These are phyloP conservation scores for Ustilago cynodontis DNA, from an alignment of 1,284 basidiomycete genomes.

Conservation along the genomic window DNA sequence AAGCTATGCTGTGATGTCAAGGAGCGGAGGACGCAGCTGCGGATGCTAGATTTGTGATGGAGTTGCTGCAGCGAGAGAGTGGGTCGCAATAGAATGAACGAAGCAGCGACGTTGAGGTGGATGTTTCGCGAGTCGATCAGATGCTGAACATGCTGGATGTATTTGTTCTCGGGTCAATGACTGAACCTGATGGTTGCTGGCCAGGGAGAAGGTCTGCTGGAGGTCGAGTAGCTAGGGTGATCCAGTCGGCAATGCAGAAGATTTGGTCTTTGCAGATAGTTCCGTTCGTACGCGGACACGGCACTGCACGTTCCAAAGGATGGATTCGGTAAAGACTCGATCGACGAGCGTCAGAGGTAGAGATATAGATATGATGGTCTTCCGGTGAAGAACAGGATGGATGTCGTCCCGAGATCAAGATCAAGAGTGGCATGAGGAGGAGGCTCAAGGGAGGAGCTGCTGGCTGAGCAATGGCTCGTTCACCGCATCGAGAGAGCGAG, in stretches of 20 bases:
- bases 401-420: constrained; percentile 8
- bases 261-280: not conserved
- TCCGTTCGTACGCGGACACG: constrained; percentile 1
- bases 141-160: constrained; percentile 7
- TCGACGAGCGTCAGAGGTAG: not conserved
- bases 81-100: not conserved
- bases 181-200: not conserved
- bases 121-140: not conserved
- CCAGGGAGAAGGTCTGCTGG: too few species aligned
- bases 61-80: not conserved
- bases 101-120: not conserved
- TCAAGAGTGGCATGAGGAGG: constrained; percentile 12
- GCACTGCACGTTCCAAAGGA: not conserved
- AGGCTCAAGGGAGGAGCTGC: not conserved
- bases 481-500: constrained; percentile 11
- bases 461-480: constrained; percentile 2
- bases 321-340: constrained; percentile 1
- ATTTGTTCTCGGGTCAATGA: not conserved
- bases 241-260: constrained; percentile 6
- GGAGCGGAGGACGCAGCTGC: constrained; percentile 1
- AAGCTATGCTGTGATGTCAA: not conserved
- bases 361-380: constrained; percentile 7
- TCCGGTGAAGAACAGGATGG: not conserved
- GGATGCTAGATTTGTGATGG: not conserved
- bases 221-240: not conserved